These are phyloP conservation scores for Stephanodiscus minutulus DNA, from an alignment of 108 stramenopile genomes.

Conservation along the genomic window DNA sequence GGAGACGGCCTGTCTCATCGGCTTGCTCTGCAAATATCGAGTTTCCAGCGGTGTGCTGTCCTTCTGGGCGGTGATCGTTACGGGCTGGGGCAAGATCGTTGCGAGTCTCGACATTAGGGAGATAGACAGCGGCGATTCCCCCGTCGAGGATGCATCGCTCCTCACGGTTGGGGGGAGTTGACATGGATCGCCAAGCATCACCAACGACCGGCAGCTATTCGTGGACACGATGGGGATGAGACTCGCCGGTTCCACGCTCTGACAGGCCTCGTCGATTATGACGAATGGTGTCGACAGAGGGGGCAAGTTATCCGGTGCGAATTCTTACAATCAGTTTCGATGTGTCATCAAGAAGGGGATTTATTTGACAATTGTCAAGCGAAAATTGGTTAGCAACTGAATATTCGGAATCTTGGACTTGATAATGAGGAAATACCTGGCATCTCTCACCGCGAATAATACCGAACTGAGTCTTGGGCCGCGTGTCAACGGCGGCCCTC, in stretches of 20 bases:
- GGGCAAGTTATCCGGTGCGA: slow-evolving; percentile 78
- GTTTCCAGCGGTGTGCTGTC: slow-evolving; percentile 57
- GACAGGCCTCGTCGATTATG: slow-evolving; percentile 92
- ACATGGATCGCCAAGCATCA: slow-evolving; percentile 89
- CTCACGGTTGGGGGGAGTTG: slow-evolving; percentile 89
- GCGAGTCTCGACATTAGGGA: slow-evolving; percentile 86
- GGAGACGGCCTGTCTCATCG: slow-evolving; percentile 71
- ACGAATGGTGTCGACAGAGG: slow-evolving; percentile 84
- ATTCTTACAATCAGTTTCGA: not conserved
- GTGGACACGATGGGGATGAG: slow-evolving; percentile 82
- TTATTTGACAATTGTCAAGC: too few species aligned
- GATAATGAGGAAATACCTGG: too few species aligned
- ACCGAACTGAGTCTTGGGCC: slow-evolving; percentile 33
- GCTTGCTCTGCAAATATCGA: slow-evolving; percentile 64
- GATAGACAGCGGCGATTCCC: slow-evolving; percentile 59
- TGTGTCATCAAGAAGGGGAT: too few species aligned
- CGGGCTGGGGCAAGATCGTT: slow-evolving; percentile 64
- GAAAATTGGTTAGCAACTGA: too few species aligned
- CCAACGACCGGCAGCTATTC: slow-evolving; percentile 76
- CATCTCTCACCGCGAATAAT: slow-evolving; percentile 13
- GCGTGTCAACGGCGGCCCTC: slow-evolving; percentile 7
- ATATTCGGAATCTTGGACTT: too few species aligned
- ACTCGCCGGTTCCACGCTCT: slow-evolving; percentile 92
- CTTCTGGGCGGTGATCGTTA: slow-evolving; percentile 64
- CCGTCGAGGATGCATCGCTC: slow-evolving; percentile 48